Base-by-base conservation (phyloP, 2,329 filamentous ascomycete species). In the Escovopsis sp. region DNA sequence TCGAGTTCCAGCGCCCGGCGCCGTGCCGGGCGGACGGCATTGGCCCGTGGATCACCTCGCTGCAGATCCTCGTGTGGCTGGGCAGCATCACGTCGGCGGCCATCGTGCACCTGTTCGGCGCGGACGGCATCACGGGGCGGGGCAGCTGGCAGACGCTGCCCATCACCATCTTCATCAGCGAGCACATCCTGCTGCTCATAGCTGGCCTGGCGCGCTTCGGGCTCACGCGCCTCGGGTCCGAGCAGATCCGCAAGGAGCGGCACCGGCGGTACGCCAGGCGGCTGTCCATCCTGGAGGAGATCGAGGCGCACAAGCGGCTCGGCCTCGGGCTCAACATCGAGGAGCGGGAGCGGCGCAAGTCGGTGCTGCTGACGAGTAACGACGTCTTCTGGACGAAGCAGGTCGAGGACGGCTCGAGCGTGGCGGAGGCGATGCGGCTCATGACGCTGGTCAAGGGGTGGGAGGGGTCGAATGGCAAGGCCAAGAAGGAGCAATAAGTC, bases 61-160 rank as follows among this genome's bases (percentile, higher is more conserved):
- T 87, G 11, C 73, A 74, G 39, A 77, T 84, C 47, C 65, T 87
- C 11, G 75, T 77, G 2, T 84, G 82, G 80, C 60, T 84, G 28
- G 82, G 83, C 11, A 83, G 77, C 45, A 70, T 87, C 47, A 82
- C 78, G 7, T 82, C 77, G 0, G 77, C 80, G 0, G 80, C 82
- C 0, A 72, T 86, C 26, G 78, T 84, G 3, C 83, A 85, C 56
- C 72, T 87, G 54, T 87, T 87, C 58, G 74, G 74, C 47, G 51
- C 47, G 26, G 73, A 77, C 44, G 66, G 72, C 40, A 66, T 48
- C 62, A 72, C 43, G 55, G 67, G 48, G 60, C 71, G 81, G 47
- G 15, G 37, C 12, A 72, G 69, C 44, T 80, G 73, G 56, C 80
- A 75, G 67, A 77, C 73, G 1, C 65, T 87, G 0, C 70, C 85